Base-by-base conservation (phyloP, 2,329 filamentous ascomycete species). In the Ascochyta rabiei region DNA sequence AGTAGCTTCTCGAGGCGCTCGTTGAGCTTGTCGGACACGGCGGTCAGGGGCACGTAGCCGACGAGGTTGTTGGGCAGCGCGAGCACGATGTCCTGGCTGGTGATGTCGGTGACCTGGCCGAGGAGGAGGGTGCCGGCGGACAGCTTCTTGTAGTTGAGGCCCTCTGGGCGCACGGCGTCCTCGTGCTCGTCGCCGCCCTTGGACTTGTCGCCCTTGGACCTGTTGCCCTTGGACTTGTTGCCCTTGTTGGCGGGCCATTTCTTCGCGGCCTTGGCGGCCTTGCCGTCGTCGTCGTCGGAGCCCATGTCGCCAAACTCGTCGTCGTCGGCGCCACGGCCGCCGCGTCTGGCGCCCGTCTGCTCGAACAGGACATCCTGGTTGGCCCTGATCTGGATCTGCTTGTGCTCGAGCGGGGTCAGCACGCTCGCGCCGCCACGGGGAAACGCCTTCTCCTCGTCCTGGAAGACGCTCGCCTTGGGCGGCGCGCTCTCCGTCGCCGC, bases 321-420 rank as follows among this genome's bases (percentile, higher is more conserved):
- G 49, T 63, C 55, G 48, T 60, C 56, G 38, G n/a, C n/a, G n/a
- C 54, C 58, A 42, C 59, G 56, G 77, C 85, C 66, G 69, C 75
- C 61, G 79, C 84, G 60, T 77, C 84, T 88, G 73, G 83, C 85
- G n/a, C 77, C 77, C 10, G 76, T 85, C 66, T 96, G 88, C 76
- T 98, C 95, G 72, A 93, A 95, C 34, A 96, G 80, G 35, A 93
- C 95, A 80, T 99, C 95, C 66, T 89, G 88, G 71, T 90, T 95
- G 40, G 95, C 95, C 76, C 98, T 89, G 54, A 96, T 88, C 68
- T 95, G 89, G 60, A 99, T 98, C 76, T 98, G 91, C 79, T 96
- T 97, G 73, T 96, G 90, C 75, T 99, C 95, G 46, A 99, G 81
- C 18, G 95, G 93, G 2, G 95, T 97, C 72, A 99, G 80, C 47